Evolutionary conservation across 305 asterid species (phyloP), one percentile per base, ranked within the genome.

Genomic region (Rubia tinctorum): DNA sequence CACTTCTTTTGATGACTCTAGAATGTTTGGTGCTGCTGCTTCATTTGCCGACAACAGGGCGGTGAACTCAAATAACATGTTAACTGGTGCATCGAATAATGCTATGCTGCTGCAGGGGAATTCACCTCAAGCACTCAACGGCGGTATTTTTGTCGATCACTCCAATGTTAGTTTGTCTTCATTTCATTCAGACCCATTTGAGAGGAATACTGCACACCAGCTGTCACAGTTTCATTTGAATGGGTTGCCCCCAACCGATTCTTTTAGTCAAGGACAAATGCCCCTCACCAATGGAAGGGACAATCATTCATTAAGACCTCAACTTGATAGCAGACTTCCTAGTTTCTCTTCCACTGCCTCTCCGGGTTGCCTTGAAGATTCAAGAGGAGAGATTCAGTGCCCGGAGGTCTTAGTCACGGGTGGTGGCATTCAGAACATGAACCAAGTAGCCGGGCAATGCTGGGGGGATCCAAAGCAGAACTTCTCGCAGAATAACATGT

Each of bases 361-460:
- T 74, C 79, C 88, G 3, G 72, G 75, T 14, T 37, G 87, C 68
- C 76, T 84, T 74, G 90, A 87, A 43, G 88, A 82, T 82, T 78
- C 88, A 18, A 85, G 89, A 78, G 79, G 84, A 62, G 87, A 79
- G 56, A 66, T 79, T 71, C 89, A 73, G 71, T 73, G 77, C 74
- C 91, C 79, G 77, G 88, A 86, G 75, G 78, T 85, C 69, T 78
- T 84, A 78, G 75, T 84, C 79, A 75, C 77, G 53, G 82, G 86
- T 30, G 76, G 86, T 11, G 75, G 76, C 42, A 73, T 74, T 76
- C 88, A 66, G 76, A 84, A 71, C 65, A 68, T 82, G 53, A 76
- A 75, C 71, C 89, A 82, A 75, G 60, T 72, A 76, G 68, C 82
- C 2, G 82, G 65, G 67, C 88, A 81, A 55, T 62, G 75, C 60